Evolutionary conservation across 2,329 filamentous ascomycete genomes (phyloP), one percentile per base, ranked within the genome.

Genomic region (Magnaporthales sp.): DNA sequence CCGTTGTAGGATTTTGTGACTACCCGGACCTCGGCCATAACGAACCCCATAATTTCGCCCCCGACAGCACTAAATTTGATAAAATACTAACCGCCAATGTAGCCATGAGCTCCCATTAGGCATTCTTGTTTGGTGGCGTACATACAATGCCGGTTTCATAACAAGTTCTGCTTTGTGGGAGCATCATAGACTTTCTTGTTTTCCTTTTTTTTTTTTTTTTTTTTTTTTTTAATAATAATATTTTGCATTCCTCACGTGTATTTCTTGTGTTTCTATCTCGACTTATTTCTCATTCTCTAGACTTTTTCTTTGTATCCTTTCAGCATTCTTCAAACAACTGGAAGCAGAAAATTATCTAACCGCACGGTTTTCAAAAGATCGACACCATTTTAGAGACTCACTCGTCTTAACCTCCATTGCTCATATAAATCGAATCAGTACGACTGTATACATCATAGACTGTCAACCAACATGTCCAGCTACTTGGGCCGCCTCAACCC

Each of bases 401-500:
- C 19, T 2, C 19, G 5, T 8, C 9, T 51, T 19, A n/a, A 51
- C 15, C 5, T 51, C n/a, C 3, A 7, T 51, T 51, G 15, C 5
- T n/a, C 6, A 7, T 51, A 51, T 3, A n/a, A 19, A 19, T 8
- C 38, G 9, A n/a, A 4, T 8, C 19, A 51, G 15, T 19, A 19
- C n/a, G 19, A 51, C 19, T 51, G 5, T 19, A 51, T 7, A 8
- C 38, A 51, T 51, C 4, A 1, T 19, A 51, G 38, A 7, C 38
- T 51, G 38, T 19, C 1, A 51, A 58, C 70, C 64, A 81, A 78
- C 71, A 77, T 84, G 73, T 76, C 78, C 62, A 77, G 80, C 10
- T 80, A 83, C 68, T 72, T 86, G n/a, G 81, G 83, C 15, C 80
- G 80, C 61, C 77, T 91, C 71, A 91, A 84, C 72, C 90, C 90